Conservation (phyloP, 257 asterid species). For the Przewalskia tangutica region DNA sequence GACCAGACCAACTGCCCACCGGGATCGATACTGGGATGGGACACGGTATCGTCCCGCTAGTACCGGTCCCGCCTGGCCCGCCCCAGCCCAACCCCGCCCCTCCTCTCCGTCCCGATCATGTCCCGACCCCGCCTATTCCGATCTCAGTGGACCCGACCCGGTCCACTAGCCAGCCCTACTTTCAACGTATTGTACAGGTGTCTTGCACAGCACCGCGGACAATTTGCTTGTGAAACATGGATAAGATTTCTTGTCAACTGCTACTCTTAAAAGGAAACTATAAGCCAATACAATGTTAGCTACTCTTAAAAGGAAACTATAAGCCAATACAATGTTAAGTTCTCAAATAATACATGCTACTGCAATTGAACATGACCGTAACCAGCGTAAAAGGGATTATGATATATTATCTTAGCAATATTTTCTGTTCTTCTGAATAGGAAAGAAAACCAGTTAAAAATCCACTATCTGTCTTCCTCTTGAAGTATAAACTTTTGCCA, state of each 20-base stretch:
- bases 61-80: too few relatives aligned
- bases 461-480: too few relatives aligned
- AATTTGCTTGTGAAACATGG: background rate
- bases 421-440: background rate
- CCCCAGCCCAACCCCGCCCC: too few relatives aligned
- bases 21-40: too few relatives aligned
- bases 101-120: too few relatives aligned
- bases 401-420: background rate
- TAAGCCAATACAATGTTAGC: background rate
- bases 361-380: background rate
- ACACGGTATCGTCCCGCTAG: too few relatives aligned
- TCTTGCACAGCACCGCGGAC: background rate
- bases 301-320: background rate
- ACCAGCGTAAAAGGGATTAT: background rate
- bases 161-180: too few relatives aligned
- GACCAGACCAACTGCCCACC: too few relatives aligned
- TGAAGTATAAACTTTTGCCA: too few relatives aligned
- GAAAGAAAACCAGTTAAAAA: too few relatives aligned
- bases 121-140: too few relatives aligned
- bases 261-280: background rate
- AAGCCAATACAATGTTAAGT: background rate
- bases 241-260: background rate
- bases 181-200: background rate
- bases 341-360: background rate
- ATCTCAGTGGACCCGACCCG: too few relatives aligned